phyloP scores from a whole-genome alignment of 2,329 filamentous ascomycete species.

The Aspergillus luchuensis region DNA sequence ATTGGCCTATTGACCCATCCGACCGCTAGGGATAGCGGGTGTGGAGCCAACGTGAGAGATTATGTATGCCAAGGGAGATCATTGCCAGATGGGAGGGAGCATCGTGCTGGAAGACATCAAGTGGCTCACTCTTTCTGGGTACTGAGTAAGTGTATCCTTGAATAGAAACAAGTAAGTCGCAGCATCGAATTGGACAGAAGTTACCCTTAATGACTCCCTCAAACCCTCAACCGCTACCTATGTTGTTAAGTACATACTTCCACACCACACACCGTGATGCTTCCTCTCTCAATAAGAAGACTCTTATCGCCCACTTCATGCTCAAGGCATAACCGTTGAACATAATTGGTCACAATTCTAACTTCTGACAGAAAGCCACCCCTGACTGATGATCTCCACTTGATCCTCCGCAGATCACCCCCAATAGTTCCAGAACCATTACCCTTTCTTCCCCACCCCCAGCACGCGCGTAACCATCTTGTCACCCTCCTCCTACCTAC shows the following conservation, averaged over 20 bases:
- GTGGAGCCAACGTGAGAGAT: background rate
- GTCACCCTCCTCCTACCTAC: too few species aligned
- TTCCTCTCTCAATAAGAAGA: too few species aligned
- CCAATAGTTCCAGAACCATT: background rate
- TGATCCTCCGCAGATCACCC: background rate
- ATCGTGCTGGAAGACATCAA: constrained; percentile 1
- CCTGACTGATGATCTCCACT: background rate
- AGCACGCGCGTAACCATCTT: background rate
- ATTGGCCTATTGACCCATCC: background rate
- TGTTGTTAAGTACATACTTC: background rate
- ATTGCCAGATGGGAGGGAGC: background rate
- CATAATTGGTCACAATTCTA: background rate
- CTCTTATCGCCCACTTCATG: too few species aligned
- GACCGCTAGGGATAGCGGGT: background rate
- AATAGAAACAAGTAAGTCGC: background rate
- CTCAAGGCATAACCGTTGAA: too few species aligned
- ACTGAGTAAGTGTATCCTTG: background rate
- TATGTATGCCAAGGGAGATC: constrained; percentile 2
- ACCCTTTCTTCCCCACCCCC: background rate
- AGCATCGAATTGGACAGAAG: background rate
- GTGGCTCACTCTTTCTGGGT: background rate
- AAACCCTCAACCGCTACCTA: background rate
- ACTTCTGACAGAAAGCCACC: background rate
- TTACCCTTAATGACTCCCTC: background rate
- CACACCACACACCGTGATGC: too few species aligned